phyloP scores from a whole-genome alignment of 495 filamentous ascomycete species.

The Neurospora sp. region DNA sequence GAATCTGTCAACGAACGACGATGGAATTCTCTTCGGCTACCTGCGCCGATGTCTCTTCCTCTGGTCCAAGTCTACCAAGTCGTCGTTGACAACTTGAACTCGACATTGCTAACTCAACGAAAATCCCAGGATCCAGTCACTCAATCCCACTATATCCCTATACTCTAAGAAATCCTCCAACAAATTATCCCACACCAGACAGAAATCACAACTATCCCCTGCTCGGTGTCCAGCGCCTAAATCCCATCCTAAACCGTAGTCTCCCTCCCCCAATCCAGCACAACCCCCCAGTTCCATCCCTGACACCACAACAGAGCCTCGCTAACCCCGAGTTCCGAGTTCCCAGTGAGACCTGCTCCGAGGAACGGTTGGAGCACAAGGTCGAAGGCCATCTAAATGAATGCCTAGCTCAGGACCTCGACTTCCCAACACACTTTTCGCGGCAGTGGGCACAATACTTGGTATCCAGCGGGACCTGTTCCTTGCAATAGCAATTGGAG shows the following conservation, averaged over 20 bases:
- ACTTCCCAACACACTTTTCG: neutral
- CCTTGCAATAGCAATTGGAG: neutral
- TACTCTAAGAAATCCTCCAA: neutral
- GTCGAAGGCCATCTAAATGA: too few species aligned
- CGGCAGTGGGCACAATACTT: neutral
- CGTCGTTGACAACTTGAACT: neutral
- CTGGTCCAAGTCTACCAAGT: neutral
- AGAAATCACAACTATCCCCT: neutral
- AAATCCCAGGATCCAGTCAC: neutral
- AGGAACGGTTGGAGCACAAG: neutral
- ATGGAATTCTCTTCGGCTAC: neutral
- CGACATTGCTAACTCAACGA: too few species aligned
- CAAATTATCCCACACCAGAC: neutral
- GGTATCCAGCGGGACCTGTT: neutral
- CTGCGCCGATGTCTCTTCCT: neutral
- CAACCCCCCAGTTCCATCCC: neutral
- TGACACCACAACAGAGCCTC: neutral
- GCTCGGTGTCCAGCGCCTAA: neutral
- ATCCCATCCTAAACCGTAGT: neutral
- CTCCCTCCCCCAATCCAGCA: neutral
- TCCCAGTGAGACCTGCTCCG: neutral
- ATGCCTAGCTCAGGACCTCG: too few species aligned
- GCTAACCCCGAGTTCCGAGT: neutral
- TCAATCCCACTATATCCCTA: neutral
- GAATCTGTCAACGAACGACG: neutral